Conservation (phyloP, 805 yeast genomes). For the Candida ipomoeae region DNA sequence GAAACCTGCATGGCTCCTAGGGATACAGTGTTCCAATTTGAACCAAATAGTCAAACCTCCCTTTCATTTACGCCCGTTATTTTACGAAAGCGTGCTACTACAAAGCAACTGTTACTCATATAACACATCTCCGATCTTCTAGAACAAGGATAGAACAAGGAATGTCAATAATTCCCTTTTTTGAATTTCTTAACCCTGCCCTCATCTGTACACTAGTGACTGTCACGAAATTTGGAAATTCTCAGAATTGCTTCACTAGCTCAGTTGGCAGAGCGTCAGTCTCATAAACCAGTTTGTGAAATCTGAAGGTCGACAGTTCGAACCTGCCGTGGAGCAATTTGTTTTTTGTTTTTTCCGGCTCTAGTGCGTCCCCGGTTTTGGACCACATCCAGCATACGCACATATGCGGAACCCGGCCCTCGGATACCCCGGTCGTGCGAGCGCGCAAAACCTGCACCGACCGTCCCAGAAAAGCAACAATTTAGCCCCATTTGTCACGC, state of each 20-base stretch:
- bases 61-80: too few species aligned
- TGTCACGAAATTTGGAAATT: not conserved
- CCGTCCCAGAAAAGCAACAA: not conserved
- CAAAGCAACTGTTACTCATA: too few species aligned
- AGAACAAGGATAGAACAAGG: too few species aligned
- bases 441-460: not conserved
- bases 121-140: too few species aligned
- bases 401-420: not conserved
- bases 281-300: slow-evolving; percentile 19
- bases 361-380: slow-evolving; percentile 6
- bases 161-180: too few species aligned
- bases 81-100: too few species aligned
- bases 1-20: too few species aligned
- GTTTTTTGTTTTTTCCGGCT: not conserved
- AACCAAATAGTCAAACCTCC: too few species aligned
- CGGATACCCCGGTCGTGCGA: not conserved
- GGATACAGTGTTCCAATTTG: too few species aligned
- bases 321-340: slow-evolving; percentile 43
- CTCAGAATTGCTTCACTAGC: slow-evolving; percentile 1
- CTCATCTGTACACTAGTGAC: too few species aligned
- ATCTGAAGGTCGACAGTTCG: slow-evolving; percentile 48
- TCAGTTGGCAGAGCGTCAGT: slow-evolving; percentile 6
- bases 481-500: not conserved
- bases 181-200: too few species aligned
- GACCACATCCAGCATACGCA: slow-evolving; percentile 28